A percentile compares a stretch with the other conserved stretches of the same genome.
Conservation (phyloP, 1,284 basidiomycete species). For the Amylostereum areolatum region DNA sequence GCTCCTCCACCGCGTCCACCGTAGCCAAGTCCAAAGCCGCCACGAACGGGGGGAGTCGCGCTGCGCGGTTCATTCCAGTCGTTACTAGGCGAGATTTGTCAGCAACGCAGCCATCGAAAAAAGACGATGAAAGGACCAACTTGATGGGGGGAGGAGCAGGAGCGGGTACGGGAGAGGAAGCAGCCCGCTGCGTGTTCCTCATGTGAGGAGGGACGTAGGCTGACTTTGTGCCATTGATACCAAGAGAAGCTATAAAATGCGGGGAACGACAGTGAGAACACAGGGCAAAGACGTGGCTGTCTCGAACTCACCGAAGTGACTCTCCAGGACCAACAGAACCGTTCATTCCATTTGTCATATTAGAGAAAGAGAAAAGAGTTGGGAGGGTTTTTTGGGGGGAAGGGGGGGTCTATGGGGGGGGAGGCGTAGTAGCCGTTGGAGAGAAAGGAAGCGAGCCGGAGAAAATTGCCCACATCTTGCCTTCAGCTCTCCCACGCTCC, state of each 20-base stretch:
- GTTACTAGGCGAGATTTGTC: slow-evolving; percentile 34
- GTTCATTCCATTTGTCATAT: slow-evolving; percentile 85
- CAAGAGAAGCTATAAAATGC: slow-evolving; percentile 53
- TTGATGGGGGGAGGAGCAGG: not conserved
- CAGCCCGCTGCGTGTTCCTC: slow-evolving; percentile 77
- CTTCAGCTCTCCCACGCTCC: slow-evolving; percentile 9
- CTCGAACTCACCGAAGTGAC: slow-evolving; percentile 77
- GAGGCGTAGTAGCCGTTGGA: not conserved
- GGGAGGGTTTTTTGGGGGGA: slow-evolving; percentile 22
- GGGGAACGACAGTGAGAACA: too few relatives aligned
- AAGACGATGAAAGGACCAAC: slow-evolving; percentile 5
- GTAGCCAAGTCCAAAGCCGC: slow-evolving; percentile 39
- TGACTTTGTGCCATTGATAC: slow-evolving; percentile 67
- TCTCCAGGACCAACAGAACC: slow-evolving; percentile 74
- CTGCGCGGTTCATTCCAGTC: slow-evolving; percentile 70
- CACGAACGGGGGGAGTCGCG: slow-evolving; percentile 48
- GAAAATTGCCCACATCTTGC: slow-evolving; percentile 3
- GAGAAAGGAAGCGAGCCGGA: slow-evolving; percentile 1
- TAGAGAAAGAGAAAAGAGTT: slow-evolving; percentile 30
- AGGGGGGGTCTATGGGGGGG: slow-evolving; percentile 25
- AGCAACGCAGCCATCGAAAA: slow-evolving; percentile 10
- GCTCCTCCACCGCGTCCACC: slow-evolving; percentile 34
- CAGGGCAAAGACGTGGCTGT: too few relatives aligned
- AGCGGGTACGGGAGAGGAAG: slow-evolving; percentile 39
- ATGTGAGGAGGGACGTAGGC: slow-evolving; percentile 93